Conservation (phyloP, 2,329 filamentous ascomycete species). For the Rachicladosporium sp. region DNA sequence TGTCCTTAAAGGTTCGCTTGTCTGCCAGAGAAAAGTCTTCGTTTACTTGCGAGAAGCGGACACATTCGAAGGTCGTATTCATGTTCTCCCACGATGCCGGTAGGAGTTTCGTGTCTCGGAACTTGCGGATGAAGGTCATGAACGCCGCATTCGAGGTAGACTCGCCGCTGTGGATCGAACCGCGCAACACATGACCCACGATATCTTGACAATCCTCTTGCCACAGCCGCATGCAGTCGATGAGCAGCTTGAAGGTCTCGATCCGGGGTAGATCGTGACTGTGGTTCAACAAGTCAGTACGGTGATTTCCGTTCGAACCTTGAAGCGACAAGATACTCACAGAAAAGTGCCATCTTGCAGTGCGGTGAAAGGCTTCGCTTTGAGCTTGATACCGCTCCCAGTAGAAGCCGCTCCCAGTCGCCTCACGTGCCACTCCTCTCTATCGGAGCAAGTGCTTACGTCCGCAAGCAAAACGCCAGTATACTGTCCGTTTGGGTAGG, state of each 20-base stretch:
- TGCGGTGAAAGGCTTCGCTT: constrained; percentile 5
- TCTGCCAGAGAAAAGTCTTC: background rate
- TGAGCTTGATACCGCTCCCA: no score
- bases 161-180: constrained; percentile 7
- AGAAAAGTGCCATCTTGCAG: constrained; percentile 11
- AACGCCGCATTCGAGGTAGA: constrained; percentile 7
- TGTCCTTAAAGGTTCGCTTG: constrained; percentile 7
- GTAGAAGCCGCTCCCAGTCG: no score
- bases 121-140: constrained; percentile 6
- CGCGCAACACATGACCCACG: constrained; percentile 6
- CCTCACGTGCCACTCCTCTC: no score
- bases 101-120: constrained; percentile 4
- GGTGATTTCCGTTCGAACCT: no score
- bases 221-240: constrained; percentile 12
- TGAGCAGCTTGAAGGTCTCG: constrained; percentile 13
- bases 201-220: constrained; percentile 10
- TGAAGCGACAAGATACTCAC: constrained; percentile 9
- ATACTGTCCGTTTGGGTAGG: no score
- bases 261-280: constrained; percentile 9
- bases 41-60: constrained; percentile 3
- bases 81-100: constrained; percentile 12
- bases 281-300: no score
- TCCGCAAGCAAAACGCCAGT: no score
- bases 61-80: no score
- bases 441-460: no score